These are phyloP conservation scores for Termitomyces sp. DNA, from an alignment of 768 basidiomycete genomes.

Conservation along the genomic window DNA sequence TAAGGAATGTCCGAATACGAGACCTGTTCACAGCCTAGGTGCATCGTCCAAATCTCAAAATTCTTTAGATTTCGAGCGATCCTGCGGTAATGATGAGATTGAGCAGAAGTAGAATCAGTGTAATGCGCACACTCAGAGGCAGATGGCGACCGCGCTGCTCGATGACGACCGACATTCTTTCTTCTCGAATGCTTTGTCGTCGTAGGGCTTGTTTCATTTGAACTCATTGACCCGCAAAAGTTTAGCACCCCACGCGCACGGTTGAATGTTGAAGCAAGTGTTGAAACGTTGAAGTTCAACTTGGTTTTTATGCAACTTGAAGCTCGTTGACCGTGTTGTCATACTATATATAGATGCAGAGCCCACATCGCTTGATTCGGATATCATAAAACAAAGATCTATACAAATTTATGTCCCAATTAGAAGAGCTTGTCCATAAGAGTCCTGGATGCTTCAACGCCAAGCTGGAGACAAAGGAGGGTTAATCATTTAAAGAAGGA, in stretches of 20 bases:
- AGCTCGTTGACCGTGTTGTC: conserved; percentile 5
- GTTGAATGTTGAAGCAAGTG: too few relatives aligned
- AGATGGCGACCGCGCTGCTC: conserved; percentile 33
- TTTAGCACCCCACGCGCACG: too few relatives aligned
- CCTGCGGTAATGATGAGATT: conserved; percentile 22
- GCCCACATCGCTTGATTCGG: neutral
- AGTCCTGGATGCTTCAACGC: conserved; percentile 89
- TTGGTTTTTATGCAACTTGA: neutral
- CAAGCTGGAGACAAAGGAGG: conserved; percentile 52
- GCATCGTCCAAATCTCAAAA: conserved; percentile 50
- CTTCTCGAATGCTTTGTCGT: conserved; percentile 8
- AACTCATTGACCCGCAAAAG: neutral
- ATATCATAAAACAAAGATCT: neutral
- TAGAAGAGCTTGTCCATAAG: conserved; percentile 67
- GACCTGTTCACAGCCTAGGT: conserved; percentile 48
- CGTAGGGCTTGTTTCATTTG: conserved; percentile 4
- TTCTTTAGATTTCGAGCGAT: conserved; percentile 44
- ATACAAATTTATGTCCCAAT: conserved; percentile 3
- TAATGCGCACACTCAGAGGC: conserved; percentile 39
- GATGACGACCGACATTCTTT: conserved; percentile 10
- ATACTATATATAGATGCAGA: neutral
- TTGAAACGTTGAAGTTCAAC: too few relatives aligned
- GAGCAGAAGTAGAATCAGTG: neutral
- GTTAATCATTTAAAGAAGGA: conserved; percentile 2
- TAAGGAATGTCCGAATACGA: conserved; percentile 41